Evolutionary conservation across 2,329 filamentous ascomycete species (phyloP).

Genomic region (Colletotrichum gloeosporioides): DNA sequence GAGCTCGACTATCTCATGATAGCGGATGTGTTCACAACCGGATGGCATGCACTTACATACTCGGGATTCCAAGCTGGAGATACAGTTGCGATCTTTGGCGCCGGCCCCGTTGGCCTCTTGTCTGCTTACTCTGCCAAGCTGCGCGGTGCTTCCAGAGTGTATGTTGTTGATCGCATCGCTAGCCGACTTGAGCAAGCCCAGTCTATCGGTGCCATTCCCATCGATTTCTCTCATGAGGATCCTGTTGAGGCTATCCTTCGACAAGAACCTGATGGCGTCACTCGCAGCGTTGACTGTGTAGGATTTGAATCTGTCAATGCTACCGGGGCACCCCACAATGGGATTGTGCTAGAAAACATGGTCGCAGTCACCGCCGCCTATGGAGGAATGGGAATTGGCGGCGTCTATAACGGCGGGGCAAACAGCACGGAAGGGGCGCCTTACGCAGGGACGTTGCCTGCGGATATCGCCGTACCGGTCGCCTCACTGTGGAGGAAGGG

Average conservation of each 20-base stretch:
- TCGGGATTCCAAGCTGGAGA: slow-evolving; percentile 66
- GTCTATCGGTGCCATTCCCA: slow-evolving; percentile 23
- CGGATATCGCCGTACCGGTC: slow-evolving; percentile 20
- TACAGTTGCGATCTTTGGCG: slow-evolving; percentile 66
- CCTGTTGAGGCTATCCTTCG: slow-evolving; percentile 22
- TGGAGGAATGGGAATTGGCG: slow-evolving; percentile 27
- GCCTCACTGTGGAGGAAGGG: slow-evolving; percentile 22
- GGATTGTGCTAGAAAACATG: slow-evolving; percentile 19
- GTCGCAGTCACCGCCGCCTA: slow-evolving; percentile 8
- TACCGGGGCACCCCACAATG: slow-evolving; percentile 5
- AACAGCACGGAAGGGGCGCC: slow-evolving; percentile 18
- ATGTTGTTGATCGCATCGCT: slow-evolving; percentile 24
- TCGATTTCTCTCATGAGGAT: slow-evolving; percentile 17
- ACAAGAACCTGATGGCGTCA: slow-evolving; percentile 17
- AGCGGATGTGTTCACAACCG: slow-evolving; percentile 50
- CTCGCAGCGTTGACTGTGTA: slow-evolving; percentile 24
- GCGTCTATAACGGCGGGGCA: slow-evolving; percentile 18
- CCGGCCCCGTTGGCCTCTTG: slow-evolving; percentile 69
- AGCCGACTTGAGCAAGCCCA: slow-evolving; percentile 24
- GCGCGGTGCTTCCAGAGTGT: slow-evolving; percentile 26
- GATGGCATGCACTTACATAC: slow-evolving; percentile 61
- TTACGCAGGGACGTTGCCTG: background rate
- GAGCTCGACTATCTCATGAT: slow-evolving; percentile 63
- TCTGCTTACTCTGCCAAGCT: slow-evolving; percentile 26
- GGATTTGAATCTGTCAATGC: slow-evolving; percentile 23